Evolutionary conservation across 306 rosid species (phyloP).

Genomic region (Medicago truncatula): DNA sequence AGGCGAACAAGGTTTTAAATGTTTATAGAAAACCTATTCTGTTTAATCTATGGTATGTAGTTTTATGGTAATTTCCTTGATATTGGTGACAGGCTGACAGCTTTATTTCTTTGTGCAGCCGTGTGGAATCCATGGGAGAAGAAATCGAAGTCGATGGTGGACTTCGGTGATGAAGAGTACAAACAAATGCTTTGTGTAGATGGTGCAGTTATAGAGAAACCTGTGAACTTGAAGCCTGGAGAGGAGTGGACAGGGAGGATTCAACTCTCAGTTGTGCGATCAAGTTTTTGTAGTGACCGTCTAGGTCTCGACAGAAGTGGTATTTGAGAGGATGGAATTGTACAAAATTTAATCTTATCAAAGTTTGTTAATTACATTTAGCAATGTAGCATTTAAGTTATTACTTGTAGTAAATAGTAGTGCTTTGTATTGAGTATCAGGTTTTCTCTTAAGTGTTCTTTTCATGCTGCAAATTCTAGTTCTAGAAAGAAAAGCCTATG

Average conservation of each 20-base stretch:
- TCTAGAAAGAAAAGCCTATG: slow-evolving; percentile 37
- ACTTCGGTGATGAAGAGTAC: slow-evolving; percentile 88
- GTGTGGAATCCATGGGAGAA: slow-evolving; percentile 99
- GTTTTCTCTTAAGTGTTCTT: slow-evolving; percentile 9
- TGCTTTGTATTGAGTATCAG: slow-evolving; percentile 22
- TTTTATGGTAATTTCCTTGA: slow-evolving; percentile 13
- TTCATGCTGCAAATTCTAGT: slow-evolving; percentile 22
- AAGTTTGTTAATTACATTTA: slow-evolving; percentile 29
- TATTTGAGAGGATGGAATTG: slow-evolving; percentile 39
- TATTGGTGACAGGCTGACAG: not conserved
- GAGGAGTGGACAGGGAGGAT: slow-evolving; percentile 91
- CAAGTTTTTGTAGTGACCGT: slow-evolving; percentile 78
- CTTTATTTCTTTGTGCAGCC: slow-evolving; percentile 49
- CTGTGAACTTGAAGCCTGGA: slow-evolving; percentile 80
- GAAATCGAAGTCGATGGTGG: slow-evolving; percentile 80
- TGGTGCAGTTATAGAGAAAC: slow-evolving; percentile 84
- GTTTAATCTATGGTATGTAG: not conserved
- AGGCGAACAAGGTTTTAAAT: too few relatives aligned
- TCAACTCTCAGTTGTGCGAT: slow-evolving; percentile 77
- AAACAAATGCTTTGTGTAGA: slow-evolving; percentile 90
- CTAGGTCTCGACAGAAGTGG: slow-evolving; percentile 57
- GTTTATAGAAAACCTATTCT: too few relatives aligned
- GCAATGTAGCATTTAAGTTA: slow-evolving; percentile 32
- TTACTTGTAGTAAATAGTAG: slow-evolving; percentile 23
- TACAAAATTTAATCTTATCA: slow-evolving; percentile 40